Base-by-base conservation (phyloP, 2,329 filamentous ascomycete genomes). In the Elsinoe batatas region DNA sequence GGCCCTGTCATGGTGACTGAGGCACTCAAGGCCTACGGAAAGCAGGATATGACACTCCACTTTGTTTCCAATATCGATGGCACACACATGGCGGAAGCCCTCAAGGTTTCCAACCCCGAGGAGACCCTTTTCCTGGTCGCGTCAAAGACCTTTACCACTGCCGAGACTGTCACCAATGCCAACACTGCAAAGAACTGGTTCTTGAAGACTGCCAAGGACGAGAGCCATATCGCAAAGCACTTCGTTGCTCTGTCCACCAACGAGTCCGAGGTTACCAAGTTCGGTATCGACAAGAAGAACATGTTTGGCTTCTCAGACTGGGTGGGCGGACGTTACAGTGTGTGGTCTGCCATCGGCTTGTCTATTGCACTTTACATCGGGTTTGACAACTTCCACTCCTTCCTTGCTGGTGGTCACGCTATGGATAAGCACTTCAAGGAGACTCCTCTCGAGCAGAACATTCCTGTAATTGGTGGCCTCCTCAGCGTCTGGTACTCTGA, bases 31-130 rank as follows among this genome's bases (percentile, higher is more conserved):
- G 81, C 90, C 69, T 98, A 98, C 72, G 88, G 88, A 49, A 85
- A 89, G 70, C 81, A 84, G 59, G 84, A 86, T 73, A 81, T 90
- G 76, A 96, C 84, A 61, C 81, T 97, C 44, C 91, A 97, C 80
- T 98, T 98, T 67, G 93, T 98, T 64, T 97, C 91, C 77, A 98
- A 98, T 81, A 97, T 98, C 69, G 93, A 98, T 70, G 93, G 93
- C 63, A 98, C 93, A 56, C 93, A 98, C 77, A 89, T 97, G 71
- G 88, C 90, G 47, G 93, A 98, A 76, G 91, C 93, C 51, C 82
- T 97, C 59, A 85, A 83, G 69, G 75, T 84, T 65, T 95, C 91
- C 7, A 84, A 98, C 72, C 91, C 91, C 49, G 93, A 98, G 78
- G 96, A 91, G 47, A 96, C 93, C n/a, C 86, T 98, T 61, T 97